Percentiles rank a stretch among this genome's conserved stretches.
Conservation (phyloP, 805 yeast species). For the Pichia sporocuriosa region DNA sequence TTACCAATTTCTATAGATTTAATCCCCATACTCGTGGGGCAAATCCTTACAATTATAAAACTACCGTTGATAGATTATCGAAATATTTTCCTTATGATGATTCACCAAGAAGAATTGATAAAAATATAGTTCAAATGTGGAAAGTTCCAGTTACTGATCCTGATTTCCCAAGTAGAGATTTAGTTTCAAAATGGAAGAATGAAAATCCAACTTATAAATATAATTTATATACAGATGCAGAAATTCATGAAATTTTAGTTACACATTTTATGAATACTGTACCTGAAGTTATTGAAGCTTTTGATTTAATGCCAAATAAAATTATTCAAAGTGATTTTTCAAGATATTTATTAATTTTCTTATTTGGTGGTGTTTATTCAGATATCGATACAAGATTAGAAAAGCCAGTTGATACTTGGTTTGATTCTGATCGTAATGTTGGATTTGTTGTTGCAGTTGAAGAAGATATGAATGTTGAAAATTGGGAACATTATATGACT, state of each 20-base stretch:
- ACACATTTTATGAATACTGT: constrained; percentile 28
- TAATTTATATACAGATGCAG: constrained; percentile 28
- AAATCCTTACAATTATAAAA: constrained; percentile 28
- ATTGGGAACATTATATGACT: constrained; percentile 47
- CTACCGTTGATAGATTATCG: constrained; percentile 27
- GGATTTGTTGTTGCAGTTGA: constrained; percentile 54
- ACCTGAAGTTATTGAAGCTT: constrained; percentile 52
- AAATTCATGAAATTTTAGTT: constrained; percentile 24
- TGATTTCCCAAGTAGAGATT: constrained; percentile 29
- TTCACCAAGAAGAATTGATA: constrained; percentile 28
- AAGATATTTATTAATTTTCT: constrained; percentile 45
- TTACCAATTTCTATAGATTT: constrained; percentile 26
- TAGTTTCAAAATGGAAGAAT: constrained; percentile 29
- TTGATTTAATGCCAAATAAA: constrained; percentile 46
- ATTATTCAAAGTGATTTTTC: constrained; percentile 49
- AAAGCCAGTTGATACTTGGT: constrained; percentile 55
- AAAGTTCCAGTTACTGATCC: constrained; percentile 29
- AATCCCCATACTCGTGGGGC: constrained; percentile 30
- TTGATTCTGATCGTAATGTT: constrained; percentile 44
- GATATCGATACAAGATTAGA: constrained; percentile 54
- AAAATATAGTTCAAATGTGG: constrained; percentile 32
- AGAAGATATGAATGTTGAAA: constrained; percentile 43
- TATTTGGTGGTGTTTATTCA: constrained; percentile 55
- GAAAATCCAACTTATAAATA: constrained; percentile 30
- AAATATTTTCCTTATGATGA: constrained; percentile 29